Conservation (phyloP, 2,329 filamentous ascomycete genomes). For the Ciborinia camelliae region DNA sequence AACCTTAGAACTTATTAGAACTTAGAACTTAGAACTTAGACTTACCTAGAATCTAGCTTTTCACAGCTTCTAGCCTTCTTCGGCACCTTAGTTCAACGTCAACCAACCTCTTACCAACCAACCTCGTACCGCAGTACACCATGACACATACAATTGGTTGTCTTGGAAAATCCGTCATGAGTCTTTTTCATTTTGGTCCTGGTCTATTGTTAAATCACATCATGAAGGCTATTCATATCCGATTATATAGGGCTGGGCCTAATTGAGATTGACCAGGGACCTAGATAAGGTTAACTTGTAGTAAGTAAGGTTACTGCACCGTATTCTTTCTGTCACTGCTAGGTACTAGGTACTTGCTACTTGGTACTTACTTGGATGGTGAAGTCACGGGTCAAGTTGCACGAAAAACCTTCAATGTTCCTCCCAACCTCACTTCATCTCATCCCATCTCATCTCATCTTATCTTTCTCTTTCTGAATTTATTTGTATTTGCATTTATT, state of each 20-base stretch:
- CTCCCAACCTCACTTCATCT: slow-evolving; percentile 6
- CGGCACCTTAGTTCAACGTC: background rate
- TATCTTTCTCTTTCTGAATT: background rate
- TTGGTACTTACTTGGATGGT: slow-evolving; percentile 11
- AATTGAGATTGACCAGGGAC: background rate
- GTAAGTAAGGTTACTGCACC: too few species aligned
- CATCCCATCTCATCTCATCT: too few species aligned
- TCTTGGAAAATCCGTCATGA: slow-evolving; percentile 10
- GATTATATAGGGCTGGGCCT: background rate
- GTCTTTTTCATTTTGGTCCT: background rate
- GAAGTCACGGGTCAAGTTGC: background rate
- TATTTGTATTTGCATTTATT: background rate
- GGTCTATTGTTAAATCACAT: background rate
- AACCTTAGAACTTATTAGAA: too few species aligned
- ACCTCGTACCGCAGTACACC: slow-evolving; percentile 6
- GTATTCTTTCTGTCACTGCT: too few species aligned
- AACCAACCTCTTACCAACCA: background rate
- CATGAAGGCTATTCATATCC: background rate
- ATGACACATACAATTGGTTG: background rate
- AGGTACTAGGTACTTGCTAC: too few species aligned
- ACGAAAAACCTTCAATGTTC: slow-evolving; percentile 9
- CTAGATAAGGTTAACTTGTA: too few species aligned
- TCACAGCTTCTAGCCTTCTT: background rate
- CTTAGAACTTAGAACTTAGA: too few species aligned
- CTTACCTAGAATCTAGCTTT: too few species aligned